Evolutionary conservation across 2,329 filamentous ascomycete genomes (phyloP), one percentile per base, ranked within the genome.

Genomic region (Paracoccidioides brasiliensis): DNA sequence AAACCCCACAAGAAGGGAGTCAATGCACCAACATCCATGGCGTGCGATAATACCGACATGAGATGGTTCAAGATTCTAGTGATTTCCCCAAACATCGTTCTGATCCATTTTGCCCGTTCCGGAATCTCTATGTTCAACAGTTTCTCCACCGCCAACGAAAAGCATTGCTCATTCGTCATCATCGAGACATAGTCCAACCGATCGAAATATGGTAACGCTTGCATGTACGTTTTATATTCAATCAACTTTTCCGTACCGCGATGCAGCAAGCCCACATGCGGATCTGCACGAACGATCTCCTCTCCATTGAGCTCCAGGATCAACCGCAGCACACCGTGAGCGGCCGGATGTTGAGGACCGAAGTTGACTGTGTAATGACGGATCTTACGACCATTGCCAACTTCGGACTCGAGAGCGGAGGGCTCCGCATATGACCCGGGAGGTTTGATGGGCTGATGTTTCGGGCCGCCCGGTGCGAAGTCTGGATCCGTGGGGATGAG

Each of bases 131-230:
- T 79, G 73, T 98, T 98, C 66, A 98, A 79, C 58, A 98, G 80
- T 80, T 98, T 98, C 81, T 98, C 93, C 55, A 97, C 91, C 22
- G 90, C 93, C 62, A 98, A 80, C 41, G 90, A 83, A 74, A 89
- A 98, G 70, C 90, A 95, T 76, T 98, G 93, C 80, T 98, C 93
- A 74, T 98, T 98, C 67, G 93, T 98, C 93, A 98, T 98, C 94
- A 98, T 98, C 67, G 90, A 96, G 64, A 96, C 90, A 74, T 98
- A 98, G 75, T 98, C 93, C 72, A 98, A 80, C 65, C 93, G 89
- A 76, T 98, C 93, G 71, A 98, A 98, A 79, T 98, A 98, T 56
- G 93, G 93, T 69, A 98, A 79, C 56, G 93, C 93, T 79, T 98
- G 93, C 68, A 97, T 81, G 70, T 98, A 98, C 65, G 91, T 95